These are phyloP conservation scores for Colletotrichum agaves DNA, from an alignment of 2,329 filamentous ascomycete genomes.

Conservation along the genomic window DNA sequence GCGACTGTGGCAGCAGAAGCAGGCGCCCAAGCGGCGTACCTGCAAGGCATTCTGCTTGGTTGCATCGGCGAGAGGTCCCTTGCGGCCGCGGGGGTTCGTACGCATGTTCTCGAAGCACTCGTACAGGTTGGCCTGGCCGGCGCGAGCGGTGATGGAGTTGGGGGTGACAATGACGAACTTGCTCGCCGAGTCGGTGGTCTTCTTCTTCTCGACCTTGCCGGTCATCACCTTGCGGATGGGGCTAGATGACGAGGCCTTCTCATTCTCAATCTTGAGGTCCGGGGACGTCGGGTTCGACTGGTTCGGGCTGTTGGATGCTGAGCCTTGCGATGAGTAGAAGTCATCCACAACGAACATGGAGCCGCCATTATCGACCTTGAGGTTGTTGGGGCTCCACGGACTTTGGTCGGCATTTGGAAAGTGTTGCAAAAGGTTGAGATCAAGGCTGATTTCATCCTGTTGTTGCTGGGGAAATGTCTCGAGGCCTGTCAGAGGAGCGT, in stretches of 20 bases:
- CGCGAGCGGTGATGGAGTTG: slow-evolving; percentile 61
- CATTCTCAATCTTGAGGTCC: slow-evolving; percentile 43
- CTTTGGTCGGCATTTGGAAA: slow-evolving; percentile 45
- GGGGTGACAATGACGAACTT: slow-evolving; percentile 68
- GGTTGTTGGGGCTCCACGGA: slow-evolving; percentile 55
- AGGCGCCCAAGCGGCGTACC: slow-evolving; percentile 65
- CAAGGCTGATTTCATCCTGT: slow-evolving; percentile 48
- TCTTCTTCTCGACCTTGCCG: slow-evolving; percentile 59
- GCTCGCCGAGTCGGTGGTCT: slow-evolving; percentile 41
- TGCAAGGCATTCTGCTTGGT: slow-evolving; percentile 65
- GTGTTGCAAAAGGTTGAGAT: slow-evolving; percentile 52
- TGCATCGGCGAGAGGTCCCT: slow-evolving; percentile 65
- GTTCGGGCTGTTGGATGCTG: slow-evolving; percentile 44
- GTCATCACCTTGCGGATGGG: slow-evolving; percentile 56
- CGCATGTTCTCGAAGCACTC: slow-evolving; percentile 66
- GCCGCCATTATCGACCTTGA: slow-evolving; percentile 46
- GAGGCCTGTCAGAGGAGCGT: slow-evolving; percentile 40
- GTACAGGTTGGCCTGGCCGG: slow-evolving; percentile 61
- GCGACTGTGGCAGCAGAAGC: slow-evolving; percentile 69
- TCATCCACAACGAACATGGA: slow-evolving; percentile 52
- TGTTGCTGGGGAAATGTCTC: slow-evolving; percentile 39
- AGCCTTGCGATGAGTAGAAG: slow-evolving; percentile 47
- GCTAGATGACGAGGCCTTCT: slow-evolving; percentile 44
- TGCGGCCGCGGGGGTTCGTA: slow-evolving; percentile 64
- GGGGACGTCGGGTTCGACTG: slow-evolving; percentile 41